Evolutionary conservation across 352 stramenopile species (phyloP), one percentile per base, ranked within the genome.

Genomic region (Pilasporangium apinafurcum): DNA sequence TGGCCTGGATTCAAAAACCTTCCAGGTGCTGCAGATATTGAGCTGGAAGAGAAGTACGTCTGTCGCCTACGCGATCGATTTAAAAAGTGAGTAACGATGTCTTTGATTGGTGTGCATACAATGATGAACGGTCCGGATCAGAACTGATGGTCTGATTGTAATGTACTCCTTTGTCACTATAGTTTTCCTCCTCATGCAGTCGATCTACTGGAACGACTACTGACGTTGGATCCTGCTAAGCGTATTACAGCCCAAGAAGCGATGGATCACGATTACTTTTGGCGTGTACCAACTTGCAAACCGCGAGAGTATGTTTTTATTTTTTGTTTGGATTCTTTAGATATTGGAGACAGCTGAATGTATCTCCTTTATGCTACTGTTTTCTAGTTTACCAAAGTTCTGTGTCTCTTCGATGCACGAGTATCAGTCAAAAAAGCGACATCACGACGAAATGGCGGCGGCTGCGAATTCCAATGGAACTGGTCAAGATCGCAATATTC

Each of bases 201-300:
- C 25, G 90, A 98, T 59, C 66, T 98, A 48, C 57, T 98, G 14
- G 77, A 87, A 45, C 93, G 96, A 46, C 80, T 98, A 52, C 53
- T 99, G 26, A 94, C 95, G 33, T 91, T 98, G 35, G 94, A 99
- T 62, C 95, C 96, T 17, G 71, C 83, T 4, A 86, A 96, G 48
- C 71, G 96, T 29, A 95, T 99, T 37, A 96, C 95, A 10, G 94
- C 93, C 5, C 74, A 93, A 8, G 88, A 97, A 39, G 95, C 96
- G 7, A 82, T 99, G 64, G 82, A 97, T 34, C 96, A 99, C 70
- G 77, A 95, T 35, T 99, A 98, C 72, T 99, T 99, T 60, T 93
- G 82, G 82, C 75, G 81, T 22, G 80, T 90, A 1, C 74, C 83
- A 44, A 91, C 82, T 6, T 91, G 79, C 59, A 92, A 90, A 43